Evolutionary conservation across 352 stramenopile species (phyloP).

Genomic region (Aphanomyces invadans): DNA sequence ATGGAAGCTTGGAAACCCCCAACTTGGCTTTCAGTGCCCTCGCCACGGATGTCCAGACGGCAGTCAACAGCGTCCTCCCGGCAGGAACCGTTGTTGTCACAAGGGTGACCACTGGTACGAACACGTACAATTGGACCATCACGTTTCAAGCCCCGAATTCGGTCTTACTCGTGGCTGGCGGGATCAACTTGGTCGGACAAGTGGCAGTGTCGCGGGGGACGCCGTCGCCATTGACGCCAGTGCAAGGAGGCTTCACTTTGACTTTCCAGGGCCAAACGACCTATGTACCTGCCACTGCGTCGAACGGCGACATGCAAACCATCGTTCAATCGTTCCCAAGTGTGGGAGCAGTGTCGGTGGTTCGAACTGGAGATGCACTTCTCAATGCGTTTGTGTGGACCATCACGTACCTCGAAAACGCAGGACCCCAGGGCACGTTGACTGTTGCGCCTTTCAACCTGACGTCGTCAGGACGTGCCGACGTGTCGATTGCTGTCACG

Average conservation of each 20-base stretch:
- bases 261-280: not conserved
- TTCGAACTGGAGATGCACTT: slow-evolving; percentile 6
- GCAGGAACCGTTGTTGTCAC: slow-evolving; percentile 25
- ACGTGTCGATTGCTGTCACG: not conserved
- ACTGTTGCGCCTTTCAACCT: slow-evolving; percentile 24
- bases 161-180: slow-evolving; percentile 4
- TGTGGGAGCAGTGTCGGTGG: slow-evolving; percentile 21
- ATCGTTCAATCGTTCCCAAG: slow-evolving; percentile 8
- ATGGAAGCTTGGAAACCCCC: slow-evolving; percentile 28
- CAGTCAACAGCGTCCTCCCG: slow-evolving; percentile 29
- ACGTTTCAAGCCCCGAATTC: slow-evolving; percentile 17
- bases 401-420: slow-evolving; percentile 30
- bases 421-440: slow-evolving; percentile 28
- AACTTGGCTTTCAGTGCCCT: slow-evolving; percentile 29
- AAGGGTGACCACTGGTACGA: slow-evolving; percentile 1
- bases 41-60: slow-evolving; percentile 26
- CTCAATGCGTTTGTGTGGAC: slow-evolving; percentile 26
- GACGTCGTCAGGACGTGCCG: slow-evolving; percentile 18
- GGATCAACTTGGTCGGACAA: not conserved
- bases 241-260: slow-evolving; percentile 8
- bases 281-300: slow-evolving; percentile 3
- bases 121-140: slow-evolving; percentile 25
- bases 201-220: not conserved
- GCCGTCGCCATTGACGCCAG: slow-evolving; percentile 15
- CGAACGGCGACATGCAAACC: not conserved